Conservation (phyloP, 352 stramenopile species). For the Phytophthora ohioensis region DNA sequence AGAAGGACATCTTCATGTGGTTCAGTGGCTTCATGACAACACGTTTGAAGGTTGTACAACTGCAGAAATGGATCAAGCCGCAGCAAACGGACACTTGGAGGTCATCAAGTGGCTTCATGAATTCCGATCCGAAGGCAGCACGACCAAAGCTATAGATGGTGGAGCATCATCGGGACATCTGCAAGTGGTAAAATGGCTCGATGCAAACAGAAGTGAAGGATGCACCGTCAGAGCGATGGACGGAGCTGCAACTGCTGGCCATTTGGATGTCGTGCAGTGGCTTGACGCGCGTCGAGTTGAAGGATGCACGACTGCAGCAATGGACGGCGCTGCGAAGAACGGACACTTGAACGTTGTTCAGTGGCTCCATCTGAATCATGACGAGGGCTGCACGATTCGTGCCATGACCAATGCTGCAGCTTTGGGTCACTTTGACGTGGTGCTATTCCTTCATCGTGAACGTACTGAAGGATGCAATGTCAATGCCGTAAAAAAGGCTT, state of each 20-base stretch:
- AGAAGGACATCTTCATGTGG: slow-evolving; percentile 39
- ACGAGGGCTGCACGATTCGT: no score
- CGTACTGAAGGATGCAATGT: no score
- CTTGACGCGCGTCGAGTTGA: slow-evolving; percentile 10
- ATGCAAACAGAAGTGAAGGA: slow-evolving; percentile 37
- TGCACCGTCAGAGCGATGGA: slow-evolving; percentile 50
- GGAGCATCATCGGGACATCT: slow-evolving; percentile 35
- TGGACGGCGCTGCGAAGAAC: no score
- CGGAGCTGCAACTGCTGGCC: slow-evolving; percentile 33
- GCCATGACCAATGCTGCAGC: no score
- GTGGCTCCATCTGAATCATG: no score
- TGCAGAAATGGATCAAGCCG: slow-evolving; percentile 37
- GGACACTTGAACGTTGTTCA: no score
- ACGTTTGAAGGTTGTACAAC: slow-evolving; percentile 39
- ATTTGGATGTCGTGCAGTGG: slow-evolving; percentile 46
- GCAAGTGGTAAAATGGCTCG: slow-evolving; percentile 38
- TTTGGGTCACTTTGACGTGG: no score
- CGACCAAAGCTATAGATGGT: slow-evolving; percentile 33
- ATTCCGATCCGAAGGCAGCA: slow-evolving; percentile 40
- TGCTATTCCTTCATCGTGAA: no score
- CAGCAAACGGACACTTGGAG: slow-evolving; percentile 27
- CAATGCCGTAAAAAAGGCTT: no score
- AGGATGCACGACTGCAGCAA: no score
- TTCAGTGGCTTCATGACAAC: slow-evolving; percentile 40
- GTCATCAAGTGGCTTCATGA: slow-evolving; percentile 37